Conservation (phyloP, 2,329 filamentous ascomycete species). For the Aspergillus jensenii region DNA sequence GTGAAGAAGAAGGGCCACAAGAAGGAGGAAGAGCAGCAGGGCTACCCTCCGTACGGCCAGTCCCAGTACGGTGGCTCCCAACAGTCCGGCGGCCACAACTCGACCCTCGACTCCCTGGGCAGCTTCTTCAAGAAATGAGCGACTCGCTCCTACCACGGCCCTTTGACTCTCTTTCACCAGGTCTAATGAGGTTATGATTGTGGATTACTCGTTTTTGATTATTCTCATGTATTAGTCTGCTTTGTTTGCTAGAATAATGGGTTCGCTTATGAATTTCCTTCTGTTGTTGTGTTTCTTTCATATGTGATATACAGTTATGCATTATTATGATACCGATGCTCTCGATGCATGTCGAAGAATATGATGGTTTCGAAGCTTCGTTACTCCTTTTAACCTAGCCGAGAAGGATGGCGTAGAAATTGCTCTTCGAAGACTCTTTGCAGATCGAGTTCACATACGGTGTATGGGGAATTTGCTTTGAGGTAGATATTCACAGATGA, state of each 20-base stretch:
- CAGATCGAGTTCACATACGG: too few relatives aligned
- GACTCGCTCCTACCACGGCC: neutral
- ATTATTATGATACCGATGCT: constrained; percentile 7
- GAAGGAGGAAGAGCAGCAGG: constrained; percentile 24
- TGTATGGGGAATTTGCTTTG: too few relatives aligned
- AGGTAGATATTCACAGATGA: too few relatives aligned
- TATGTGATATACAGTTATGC: neutral
- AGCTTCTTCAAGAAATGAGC: constrained; percentile 41
- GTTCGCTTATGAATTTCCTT: neutral
- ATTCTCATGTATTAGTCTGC: neutral
- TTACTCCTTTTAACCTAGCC: neutral
- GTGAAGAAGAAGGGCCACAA: constrained; percentile 43
- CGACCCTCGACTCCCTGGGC: constrained; percentile 36
- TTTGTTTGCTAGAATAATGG: constrained; percentile 8
- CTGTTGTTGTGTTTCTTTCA: constrained; percentile 6
- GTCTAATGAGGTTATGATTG: constrained; percentile 17
- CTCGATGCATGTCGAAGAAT: neutral
- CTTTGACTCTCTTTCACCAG: constrained; percentile 12
- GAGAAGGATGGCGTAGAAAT: too few relatives aligned
- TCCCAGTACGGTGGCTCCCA: constrained; percentile 19
- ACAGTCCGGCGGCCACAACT: constrained; percentile 17
- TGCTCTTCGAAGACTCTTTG: too few relatives aligned
- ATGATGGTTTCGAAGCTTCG: neutral
- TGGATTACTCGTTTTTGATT: constrained; percentile 2
- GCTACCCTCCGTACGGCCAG: constrained; percentile 13